Evolutionary conservation across 2,329 filamentous ascomycete species (phyloP), one percentile per base, ranked within the genome.

Genomic region (Colletotrichum trifolii): DNA sequence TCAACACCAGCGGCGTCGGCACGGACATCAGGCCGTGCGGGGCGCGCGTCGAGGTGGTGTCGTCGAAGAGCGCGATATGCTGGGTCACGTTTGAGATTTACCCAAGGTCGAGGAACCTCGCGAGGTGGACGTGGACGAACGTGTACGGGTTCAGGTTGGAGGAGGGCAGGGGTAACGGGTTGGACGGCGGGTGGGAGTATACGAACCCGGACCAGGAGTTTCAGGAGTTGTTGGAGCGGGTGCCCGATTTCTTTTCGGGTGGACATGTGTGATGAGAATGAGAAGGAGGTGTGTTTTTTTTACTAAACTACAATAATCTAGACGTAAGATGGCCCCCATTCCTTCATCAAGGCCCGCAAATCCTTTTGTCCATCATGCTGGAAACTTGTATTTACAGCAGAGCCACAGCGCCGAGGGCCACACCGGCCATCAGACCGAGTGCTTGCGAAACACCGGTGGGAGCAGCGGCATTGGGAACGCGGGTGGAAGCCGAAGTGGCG

Each of bases 191-290:
- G 55, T 43, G 73, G 73, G 2, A 70, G 64, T 38, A 62, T 13
- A 10, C 72, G 69, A 13, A 69, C 12, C 7, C 69, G 4, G 75
- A 77, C 64, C 61, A 61, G 8, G 73, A 75, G 38, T 61, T 74
- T 38, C 72, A 73, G 54, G 54, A 45, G 10, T 65, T 61, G 71
- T 71, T 39, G 64, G 74, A 7, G 36, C 71, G 58, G 68, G 54
- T 66, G 2, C 64, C 64, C 0, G 13, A 54, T 43, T 75, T 53
- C 69, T 77, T 8, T 73, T 0, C 49, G 9, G 36, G 49, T 5
- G 55, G 49, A 0, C 48, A 25, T 5, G 42, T 54, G 12, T 38
- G 10, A 35, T 38, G 42, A 10, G 25, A 39, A 13, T 11, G 11
- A 9, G 1, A 59, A 25, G 13, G 48, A 25, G 25, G 17, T 42